Percentiles rank a stretch among this genome's conserved stretches.
phyloP scores from a whole-genome alignment of 1,139 yeast species.

The Pichia sp. region DNA sequence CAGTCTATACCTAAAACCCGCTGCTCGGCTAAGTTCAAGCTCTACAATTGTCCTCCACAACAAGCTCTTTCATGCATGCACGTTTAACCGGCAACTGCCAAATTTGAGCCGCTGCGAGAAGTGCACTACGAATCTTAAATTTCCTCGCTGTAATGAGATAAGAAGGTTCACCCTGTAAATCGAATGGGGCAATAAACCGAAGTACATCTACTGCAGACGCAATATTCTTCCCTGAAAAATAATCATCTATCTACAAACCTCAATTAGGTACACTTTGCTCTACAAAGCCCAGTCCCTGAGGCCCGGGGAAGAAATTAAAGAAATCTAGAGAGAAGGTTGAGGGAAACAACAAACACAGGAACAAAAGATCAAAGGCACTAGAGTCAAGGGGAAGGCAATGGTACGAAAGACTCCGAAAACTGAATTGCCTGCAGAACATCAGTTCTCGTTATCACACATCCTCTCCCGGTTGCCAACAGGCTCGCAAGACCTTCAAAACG shows the following conservation, averaged over 20 bases:
- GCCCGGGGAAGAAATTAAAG: no score
- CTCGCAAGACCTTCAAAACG: constrained; percentile 3
- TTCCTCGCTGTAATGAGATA: not conserved
- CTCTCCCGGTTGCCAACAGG: constrained; percentile 9
- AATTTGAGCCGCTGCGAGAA: no score
- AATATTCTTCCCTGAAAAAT: not conserved
- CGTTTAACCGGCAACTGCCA: no score
- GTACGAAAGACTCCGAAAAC: constrained; percentile 6
- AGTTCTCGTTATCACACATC: constrained; percentile 16
- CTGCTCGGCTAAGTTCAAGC: no score
- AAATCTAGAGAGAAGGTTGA: no score
- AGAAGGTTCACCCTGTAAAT: not conserved
- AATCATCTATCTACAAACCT: not conserved
- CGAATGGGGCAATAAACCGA: not conserved
- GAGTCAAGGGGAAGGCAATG: not conserved
- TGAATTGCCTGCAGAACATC: constrained; percentile 13
- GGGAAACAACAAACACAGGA: no score
- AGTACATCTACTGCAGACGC: not conserved
- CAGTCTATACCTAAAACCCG: not conserved
- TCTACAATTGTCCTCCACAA: no score
- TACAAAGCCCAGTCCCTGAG: no score
- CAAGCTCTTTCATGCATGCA: no score
- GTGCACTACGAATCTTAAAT: no score
- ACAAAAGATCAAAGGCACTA: no score
- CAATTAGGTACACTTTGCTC: not conserved